Evolutionary conservation across 2,329 filamentous ascomycete genomes (phyloP).

Genomic region (Fusarium sp.): DNA sequence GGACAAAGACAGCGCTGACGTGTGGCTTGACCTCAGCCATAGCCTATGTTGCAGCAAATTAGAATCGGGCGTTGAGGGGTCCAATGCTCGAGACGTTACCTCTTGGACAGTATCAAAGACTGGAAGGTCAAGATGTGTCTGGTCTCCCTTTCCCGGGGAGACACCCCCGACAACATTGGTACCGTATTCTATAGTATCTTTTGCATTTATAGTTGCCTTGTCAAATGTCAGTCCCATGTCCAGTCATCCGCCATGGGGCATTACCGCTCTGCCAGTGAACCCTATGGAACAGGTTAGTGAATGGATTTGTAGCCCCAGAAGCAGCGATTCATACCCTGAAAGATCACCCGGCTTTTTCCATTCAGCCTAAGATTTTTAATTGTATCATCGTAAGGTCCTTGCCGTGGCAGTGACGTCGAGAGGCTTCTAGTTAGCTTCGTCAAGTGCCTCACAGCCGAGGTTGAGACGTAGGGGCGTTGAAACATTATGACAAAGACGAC

Average conservation of each 20-base stretch:
- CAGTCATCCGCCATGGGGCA: not conserved
- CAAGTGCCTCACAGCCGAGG: not conserved
- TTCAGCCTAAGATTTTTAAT: conserved; percentile 47
- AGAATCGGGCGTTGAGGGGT: not conserved
- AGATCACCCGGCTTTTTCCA: conserved; percentile 49
- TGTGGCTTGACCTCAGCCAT: conserved; percentile 61
- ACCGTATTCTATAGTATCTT: conserved; percentile 54
- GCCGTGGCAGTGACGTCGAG: not conserved
- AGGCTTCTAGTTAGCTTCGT: not conserved
- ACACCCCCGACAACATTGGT: conserved; percentile 54
- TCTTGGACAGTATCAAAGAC: conserved; percentile 51
- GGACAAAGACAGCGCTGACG: conserved; percentile 80
- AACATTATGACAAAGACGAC: not conserved
- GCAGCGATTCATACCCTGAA: conserved; percentile 43
- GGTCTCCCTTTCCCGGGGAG: conserved; percentile 51
- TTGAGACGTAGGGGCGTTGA: fast-evolving
- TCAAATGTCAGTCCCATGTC: not conserved
- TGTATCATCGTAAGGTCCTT: conserved; percentile 43
- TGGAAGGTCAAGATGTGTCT: conserved; percentile 49
- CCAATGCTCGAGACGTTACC: conserved; percentile 26
- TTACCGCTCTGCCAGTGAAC: conserved; percentile 54
- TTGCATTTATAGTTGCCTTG: conserved; percentile 53
- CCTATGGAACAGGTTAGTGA: conserved; percentile 36
- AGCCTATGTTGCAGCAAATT: conserved; percentile 39
- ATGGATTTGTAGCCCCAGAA: not conserved